Evolutionary conservation across 768 basidiomycete species (phyloP), one percentile per base, ranked within the genome.

Genomic region (Kwoniella europaea): DNA sequence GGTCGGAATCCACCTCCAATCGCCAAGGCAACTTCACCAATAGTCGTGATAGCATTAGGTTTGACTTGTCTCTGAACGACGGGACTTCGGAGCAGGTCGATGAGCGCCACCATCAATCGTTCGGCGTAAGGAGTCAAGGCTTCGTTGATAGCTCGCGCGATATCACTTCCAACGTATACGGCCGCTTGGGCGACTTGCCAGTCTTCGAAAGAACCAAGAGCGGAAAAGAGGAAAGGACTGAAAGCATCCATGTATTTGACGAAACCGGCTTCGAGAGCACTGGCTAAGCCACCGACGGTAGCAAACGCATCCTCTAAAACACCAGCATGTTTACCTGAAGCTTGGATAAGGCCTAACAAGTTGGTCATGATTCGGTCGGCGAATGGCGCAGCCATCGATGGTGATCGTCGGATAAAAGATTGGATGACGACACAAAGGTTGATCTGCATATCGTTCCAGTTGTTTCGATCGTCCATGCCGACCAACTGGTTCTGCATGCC

Each of bases 391-490:
- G 98, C 93, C 66, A 92, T 90, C 1, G 87, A 86, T 68, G 88
- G 89, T 56, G 98, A 87, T 84, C 93, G 92, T 71, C 94, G 92
- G 71, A 94, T 89, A 54, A 94, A 90, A 78, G 89, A 89, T 91
- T 96, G 82, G n/a, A 79, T 58, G 20, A 76, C 76, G 24, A 68
- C 68, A 83, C 94, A 97, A 76, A 98, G 88, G 85, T 96, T 97
- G 85, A 93, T 91, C 83, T 97, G 95, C 27, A 99, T 87, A 82
- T 99, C 96, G 80, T 97, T 97, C 94, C 96, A 97, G 86, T 97
- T 99, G 84, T 94, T 95, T 72, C 93, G 90, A 80, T 99, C 97
- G 84, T 99, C 97, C 18, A 90, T 87, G 55, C 97, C 97, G 50
- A 99, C 86, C 68, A 98, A 91, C 85, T 98, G 95, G 83, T 92